These are phyloP conservation scores for Penicillium atrosanguineum DNA, from an alignment of 495 filamentous ascomycete species.

Conservation along the genomic window DNA sequence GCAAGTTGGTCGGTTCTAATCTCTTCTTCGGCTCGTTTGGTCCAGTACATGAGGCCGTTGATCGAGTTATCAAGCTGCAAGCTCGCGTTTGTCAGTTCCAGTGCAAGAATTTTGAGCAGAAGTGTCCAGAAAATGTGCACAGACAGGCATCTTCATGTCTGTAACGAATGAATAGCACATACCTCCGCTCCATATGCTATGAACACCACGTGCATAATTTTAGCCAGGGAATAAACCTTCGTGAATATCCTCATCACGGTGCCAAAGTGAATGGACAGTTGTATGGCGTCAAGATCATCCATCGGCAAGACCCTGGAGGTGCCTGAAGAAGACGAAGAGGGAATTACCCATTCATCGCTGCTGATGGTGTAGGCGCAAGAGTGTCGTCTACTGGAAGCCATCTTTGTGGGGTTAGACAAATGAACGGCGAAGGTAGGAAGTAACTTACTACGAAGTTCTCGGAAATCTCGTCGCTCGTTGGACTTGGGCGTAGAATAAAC, in stretches of 20 bases:
- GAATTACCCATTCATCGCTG: slow-evolving; percentile 32
- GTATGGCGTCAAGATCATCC: slow-evolving; percentile 16
- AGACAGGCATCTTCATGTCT: not conserved
- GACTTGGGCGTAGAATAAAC: not conserved
- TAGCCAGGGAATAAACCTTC: slow-evolving; percentile 37
- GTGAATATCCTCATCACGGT: slow-evolving; percentile 27
- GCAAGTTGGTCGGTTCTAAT: slow-evolving; percentile 22
- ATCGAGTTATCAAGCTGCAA: slow-evolving; percentile 27
- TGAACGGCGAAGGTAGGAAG: not conserved
- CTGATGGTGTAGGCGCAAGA: slow-evolving; percentile 33
- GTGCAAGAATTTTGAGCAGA: not conserved
- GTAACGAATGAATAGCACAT: not conserved
- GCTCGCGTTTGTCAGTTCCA: not conserved
- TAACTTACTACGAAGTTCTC: not conserved
- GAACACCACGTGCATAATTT: slow-evolving; percentile 34
- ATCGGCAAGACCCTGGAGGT: slow-evolving; percentile 13
- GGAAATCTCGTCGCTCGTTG: not conserved
- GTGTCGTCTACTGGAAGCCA: slow-evolving; percentile 21
- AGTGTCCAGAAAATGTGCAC: not conserved
- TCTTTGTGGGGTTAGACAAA: slow-evolving; percentile 5
- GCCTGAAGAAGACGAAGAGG: slow-evolving; percentile 1
- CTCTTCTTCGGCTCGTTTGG: slow-evolving; percentile 26
- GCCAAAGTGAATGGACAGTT: slow-evolving; percentile 16
- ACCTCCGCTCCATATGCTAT: slow-evolving; percentile 37
- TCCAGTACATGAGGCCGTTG: slow-evolving; percentile 28